Base-by-base conservation (phyloP, 2,329 filamentous ascomycete species). In the Trichoderma sp. region DNA sequence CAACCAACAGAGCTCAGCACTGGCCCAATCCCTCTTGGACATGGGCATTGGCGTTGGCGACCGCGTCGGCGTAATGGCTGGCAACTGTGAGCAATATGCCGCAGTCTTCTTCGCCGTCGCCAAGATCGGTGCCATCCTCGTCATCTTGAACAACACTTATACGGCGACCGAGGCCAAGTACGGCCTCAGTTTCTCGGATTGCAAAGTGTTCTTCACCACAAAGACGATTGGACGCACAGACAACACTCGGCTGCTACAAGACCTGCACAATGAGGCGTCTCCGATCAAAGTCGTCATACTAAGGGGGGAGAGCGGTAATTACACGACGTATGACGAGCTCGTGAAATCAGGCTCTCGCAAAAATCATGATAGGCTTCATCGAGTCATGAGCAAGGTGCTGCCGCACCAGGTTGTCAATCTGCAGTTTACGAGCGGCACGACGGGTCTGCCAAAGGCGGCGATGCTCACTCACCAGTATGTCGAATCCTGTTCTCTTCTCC, bases 141-240 rank as follows among this genome's bases (percentile, higher is more conserved):
- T 94, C 33, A 92, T 94, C 56, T 82, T 94, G 72, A 94, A 94
- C 81, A 94, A 93, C 80, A 94, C 91, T 0, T 94, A 94, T 77
- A 94, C 92, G 1, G 85, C 89, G 2, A 87, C 86, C 1, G 92
- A 94, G 79, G 88, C 91, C 59, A 85, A 89, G 76, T 91, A 91
- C 78, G 92, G 90, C 11, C 79, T 94, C 33, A 85, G 86, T 67
- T 92, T 93, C 75, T 89, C 90, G 19, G 91, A 88, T 72, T 93
- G 89, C 80, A 91, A 88, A 73, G 77, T 94, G 4, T 83, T 94
- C 52, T 94, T 94, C 79, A 91, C 91, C 8, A 92, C 90, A 7
- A 86, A 87, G 60, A 85, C 79, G 16, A 93, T 94, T 69, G 91
- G 91, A 5, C 85, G 86, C 7, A 83, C 89, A 70, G 86, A 91